These are phyloP conservation scores for Echinosophora koreensis DNA, from an alignment of 306 rosid species.

Conservation along the genomic window DNA sequence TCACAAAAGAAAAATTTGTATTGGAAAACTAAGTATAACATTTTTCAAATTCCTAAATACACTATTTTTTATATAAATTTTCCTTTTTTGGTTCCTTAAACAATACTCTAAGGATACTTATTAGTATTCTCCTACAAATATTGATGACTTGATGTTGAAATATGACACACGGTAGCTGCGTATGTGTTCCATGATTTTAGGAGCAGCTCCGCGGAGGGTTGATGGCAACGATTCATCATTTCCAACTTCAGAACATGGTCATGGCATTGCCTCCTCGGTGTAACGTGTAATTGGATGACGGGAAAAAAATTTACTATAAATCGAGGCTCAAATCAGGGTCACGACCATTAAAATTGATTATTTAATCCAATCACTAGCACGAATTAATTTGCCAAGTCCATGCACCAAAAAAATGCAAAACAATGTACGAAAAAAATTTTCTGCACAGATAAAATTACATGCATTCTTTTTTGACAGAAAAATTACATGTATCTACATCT, in stretches of 20 bases:
- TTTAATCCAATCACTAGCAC: not conserved
- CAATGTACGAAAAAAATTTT: too few relatives aligned
- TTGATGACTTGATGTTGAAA: slow-evolving; percentile 39
- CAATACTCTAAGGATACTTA: too few relatives aligned
- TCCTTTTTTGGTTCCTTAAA: too few relatives aligned
- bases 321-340: not conserved
- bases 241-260: slow-evolving; percentile 3
- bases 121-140: too few relatives aligned
- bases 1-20: too few relatives aligned
- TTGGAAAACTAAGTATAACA: too few relatives aligned
- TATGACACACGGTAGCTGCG: slow-evolving; percentile 24
- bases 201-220: slow-evolving; percentile 9
- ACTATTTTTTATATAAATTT: too few relatives aligned
- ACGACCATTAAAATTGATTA: not conserved
- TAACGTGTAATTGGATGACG: not conserved
- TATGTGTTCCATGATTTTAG: not conserved
- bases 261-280: not conserved
- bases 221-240: not conserved
- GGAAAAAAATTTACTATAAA: not conserved
- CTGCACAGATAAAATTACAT: too few relatives aligned
- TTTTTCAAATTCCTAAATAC: too few relatives aligned
- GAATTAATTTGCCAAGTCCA: not conserved
- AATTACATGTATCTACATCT: not conserved
- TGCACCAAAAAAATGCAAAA: not conserved
- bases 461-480: not conserved